These are phyloP conservation scores for Nigrospora sphaerica DNA, from an alignment of 2,329 filamentous ascomycete genomes.

Conservation along the genomic window DNA sequence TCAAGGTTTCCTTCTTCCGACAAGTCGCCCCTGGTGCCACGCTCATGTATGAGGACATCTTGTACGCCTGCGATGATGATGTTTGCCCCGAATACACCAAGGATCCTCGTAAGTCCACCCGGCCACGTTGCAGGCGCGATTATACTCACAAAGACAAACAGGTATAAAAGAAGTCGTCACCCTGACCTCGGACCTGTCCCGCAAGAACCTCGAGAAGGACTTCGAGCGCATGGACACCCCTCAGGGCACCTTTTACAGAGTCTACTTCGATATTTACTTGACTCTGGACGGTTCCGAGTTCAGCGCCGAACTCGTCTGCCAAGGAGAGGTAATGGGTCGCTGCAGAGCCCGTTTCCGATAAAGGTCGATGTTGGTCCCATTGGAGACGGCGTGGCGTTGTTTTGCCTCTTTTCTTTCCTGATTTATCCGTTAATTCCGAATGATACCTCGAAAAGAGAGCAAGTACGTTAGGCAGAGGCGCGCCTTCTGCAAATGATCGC, in stretches of 20 bases:
- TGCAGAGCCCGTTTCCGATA: slow-evolving; percentile 84
- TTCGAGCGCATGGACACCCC: slow-evolving; percentile 99
- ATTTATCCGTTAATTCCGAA: slow-evolving; percentile 2
- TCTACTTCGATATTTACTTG: slow-evolving; percentile 75
- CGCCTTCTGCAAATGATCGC: neutral
- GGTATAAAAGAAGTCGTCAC: slow-evolving; percentile 99
- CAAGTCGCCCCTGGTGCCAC: slow-evolving; percentile 96
- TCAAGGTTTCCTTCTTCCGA: slow-evolving; percentile 98
- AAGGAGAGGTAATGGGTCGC: slow-evolving; percentile 97
- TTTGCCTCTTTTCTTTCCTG: slow-evolving; percentile 2
- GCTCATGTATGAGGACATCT: slow-evolving; percentile 97
- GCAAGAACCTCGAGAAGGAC: slow-evolving; percentile 98
- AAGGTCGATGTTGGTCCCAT: slow-evolving; percentile 9
- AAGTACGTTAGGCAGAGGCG: neutral
- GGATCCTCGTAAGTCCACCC: slow-evolving; percentile 78
- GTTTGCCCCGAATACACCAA: slow-evolving; percentile 98
- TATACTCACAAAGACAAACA: slow-evolving; percentile 25
- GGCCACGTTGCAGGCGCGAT: neutral
- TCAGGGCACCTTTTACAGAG: slow-evolving; percentile 89
- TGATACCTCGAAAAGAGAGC: slow-evolving; percentile 9
- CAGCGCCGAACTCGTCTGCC: slow-evolving; percentile 96
- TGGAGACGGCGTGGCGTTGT: neutral
- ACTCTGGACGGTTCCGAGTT: slow-evolving; percentile 97
- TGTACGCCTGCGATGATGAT: slow-evolving; percentile 97
- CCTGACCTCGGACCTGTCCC: slow-evolving; percentile 89